A percentile compares a stretch with the other conserved stretches of the same genome.
phyloP scores from a whole-genome alignment of 805 yeast species.

The Ogataea pilisensis region DNA sequence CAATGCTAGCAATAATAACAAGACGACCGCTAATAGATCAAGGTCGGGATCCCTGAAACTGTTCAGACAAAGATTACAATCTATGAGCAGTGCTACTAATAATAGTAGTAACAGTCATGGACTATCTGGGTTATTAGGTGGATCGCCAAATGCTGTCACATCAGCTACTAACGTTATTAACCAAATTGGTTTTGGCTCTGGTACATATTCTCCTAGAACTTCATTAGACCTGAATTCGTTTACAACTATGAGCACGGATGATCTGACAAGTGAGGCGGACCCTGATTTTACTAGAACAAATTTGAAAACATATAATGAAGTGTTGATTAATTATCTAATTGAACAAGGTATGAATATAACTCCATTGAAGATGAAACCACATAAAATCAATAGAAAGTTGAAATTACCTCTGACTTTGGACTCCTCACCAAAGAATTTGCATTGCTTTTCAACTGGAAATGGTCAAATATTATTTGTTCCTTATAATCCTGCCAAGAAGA shows the following conservation, averaged over 20 bases:
- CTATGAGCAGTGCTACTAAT: constrained; percentile 4
- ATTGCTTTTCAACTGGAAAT: constrained; percentile 28
- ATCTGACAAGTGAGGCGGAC: constrained; percentile 20
- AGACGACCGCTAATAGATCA: constrained; percentile 5
- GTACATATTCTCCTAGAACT: constrained; percentile 17
- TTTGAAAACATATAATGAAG: constrained; percentile 25
- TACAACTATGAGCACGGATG: constrained; percentile 22
- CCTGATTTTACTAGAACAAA: constrained; percentile 18
- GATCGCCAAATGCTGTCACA: not conserved
- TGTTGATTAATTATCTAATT: constrained; percentile 19
- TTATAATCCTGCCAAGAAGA: constrained; percentile 29
- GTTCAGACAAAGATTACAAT: constrained; percentile 17
- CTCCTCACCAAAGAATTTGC: constrained; percentile 12
- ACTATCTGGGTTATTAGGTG: too few relatives aligned
- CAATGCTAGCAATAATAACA: not conserved
- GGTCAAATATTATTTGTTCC: constrained; percentile 34
- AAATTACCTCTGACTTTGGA: constrained; percentile 6
- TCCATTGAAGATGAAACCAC: constrained; percentile 21
- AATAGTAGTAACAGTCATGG: not conserved
- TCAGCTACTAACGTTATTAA: not conserved
- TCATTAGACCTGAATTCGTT: constrained; percentile 18
- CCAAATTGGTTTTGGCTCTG: constrained; percentile 3
- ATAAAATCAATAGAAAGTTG: constrained; percentile 11
- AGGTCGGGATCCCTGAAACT: constrained; percentile 21
- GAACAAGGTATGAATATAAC: constrained; percentile 29